Conservation (phyloP, 208 protist genomes). For the Vickermania spadyakhi region DNA sequence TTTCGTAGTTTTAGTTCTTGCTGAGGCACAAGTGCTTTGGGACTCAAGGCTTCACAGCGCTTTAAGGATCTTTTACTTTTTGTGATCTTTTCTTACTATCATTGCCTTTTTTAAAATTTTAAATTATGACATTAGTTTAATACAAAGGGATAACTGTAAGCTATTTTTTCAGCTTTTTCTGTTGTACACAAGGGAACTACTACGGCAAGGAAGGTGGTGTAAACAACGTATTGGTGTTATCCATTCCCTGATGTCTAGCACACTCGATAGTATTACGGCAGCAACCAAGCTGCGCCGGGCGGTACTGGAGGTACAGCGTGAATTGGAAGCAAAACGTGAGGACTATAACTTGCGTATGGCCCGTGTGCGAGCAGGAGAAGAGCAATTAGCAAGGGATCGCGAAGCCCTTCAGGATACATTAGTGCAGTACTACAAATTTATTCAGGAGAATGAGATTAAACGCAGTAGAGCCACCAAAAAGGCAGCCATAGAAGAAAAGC, state of each 20-base stretch:
- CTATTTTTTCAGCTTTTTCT: too few species aligned
- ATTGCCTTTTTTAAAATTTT: too few species aligned
- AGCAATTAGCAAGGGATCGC: slow-evolving; percentile 61
- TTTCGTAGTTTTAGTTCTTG: too few species aligned
- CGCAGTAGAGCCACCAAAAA: slow-evolving; percentile 81
- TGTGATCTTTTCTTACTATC: too few species aligned
- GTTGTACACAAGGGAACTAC: too few species aligned
- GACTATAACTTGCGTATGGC: slow-evolving; percentile 81
- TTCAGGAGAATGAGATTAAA: slow-evolving; percentile 91
- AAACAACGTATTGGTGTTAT: too few species aligned
- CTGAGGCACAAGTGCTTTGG: too few species aligned
- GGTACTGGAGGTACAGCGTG: slow-evolving; percentile 79
- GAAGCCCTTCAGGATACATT: slow-evolving; percentile 84
- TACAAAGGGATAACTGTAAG: too few species aligned
- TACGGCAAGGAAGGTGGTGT: too few species aligned
- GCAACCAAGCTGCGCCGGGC: slow-evolving; percentile 77
- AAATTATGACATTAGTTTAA: too few species aligned
- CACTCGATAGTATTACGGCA: slow-evolving; percentile 86
- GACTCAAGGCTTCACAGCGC: too few species aligned
- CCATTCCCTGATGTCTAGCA: slow-evolving; percentile 38
- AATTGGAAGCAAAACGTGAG: slow-evolving; percentile 80
- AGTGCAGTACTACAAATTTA: slow-evolving; percentile 92
- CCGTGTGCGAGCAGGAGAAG: slow-evolving; percentile 72
- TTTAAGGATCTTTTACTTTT: too few species aligned
- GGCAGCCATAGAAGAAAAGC: slow-evolving; percentile 70